Percentiles rank a stretch among this genome's conserved stretches.
phyloP scores from a whole-genome alignment of 768 basidiomycete genomes.

The Mycena crocata region DNA sequence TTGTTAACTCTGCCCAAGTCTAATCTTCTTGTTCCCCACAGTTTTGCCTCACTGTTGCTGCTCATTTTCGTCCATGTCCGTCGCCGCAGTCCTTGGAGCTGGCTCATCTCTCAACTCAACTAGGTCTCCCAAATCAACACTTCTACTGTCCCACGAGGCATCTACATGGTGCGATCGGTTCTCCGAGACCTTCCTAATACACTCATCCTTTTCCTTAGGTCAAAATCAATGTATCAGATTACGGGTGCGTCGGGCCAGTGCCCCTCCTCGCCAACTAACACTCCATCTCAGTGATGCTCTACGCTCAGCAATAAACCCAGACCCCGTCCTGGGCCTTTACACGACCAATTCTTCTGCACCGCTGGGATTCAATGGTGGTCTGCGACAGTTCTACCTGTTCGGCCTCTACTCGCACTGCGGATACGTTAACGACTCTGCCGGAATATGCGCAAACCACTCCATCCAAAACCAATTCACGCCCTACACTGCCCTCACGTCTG shows the following conservation, averaged over 20 bases:
- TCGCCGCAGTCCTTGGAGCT: constrained; percentile 33
- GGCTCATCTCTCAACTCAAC: constrained; percentile 36
- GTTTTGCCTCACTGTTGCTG: constrained; percentile 65
- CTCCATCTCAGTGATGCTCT: constrained; percentile 60
- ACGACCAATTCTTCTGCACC: constrained; percentile 74
- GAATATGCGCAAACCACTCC: constrained; percentile 73
- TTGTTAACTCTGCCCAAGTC: constrained; percentile 33
- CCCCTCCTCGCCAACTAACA: constrained; percentile 5
- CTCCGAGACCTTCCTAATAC: constrained; percentile 12
- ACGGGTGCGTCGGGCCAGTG: constrained; percentile 62
- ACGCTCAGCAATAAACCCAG: constrained; percentile 57
- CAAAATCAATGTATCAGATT: constrained; percentile 75
- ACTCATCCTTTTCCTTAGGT: constrained; percentile 55
- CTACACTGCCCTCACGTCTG: constrained; percentile 70
- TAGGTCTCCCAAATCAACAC: constrained; percentile 89
- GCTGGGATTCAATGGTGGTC: constrained; percentile 64
- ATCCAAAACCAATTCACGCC: constrained; percentile 72
- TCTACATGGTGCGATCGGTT: constrained; percentile 71
- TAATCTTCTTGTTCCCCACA: constrained; percentile 39
- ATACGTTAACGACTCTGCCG: constrained; percentile 68
- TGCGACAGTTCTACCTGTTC: constrained; percentile 79
- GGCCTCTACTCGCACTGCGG: constrained; percentile 88
- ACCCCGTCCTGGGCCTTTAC: constrained; percentile 74
- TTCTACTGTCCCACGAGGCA: constrained; percentile 74
- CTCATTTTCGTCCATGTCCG: constrained; percentile 87